Conservation (phyloP, 768 basidiomycete genomes). For the Sutorius australiensis region DNA sequence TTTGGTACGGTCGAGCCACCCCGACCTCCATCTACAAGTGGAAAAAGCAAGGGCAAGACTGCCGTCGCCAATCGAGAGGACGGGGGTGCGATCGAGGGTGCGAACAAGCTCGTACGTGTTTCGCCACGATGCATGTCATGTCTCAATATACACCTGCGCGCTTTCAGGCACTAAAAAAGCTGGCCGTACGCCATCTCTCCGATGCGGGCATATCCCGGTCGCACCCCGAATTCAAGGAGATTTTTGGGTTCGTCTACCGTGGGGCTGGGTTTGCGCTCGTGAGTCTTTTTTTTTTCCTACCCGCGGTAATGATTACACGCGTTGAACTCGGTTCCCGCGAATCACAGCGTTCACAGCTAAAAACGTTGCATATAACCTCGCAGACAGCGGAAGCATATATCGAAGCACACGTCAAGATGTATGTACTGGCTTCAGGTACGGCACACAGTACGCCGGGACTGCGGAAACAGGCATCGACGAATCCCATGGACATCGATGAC, state of each 20-base stretch:
- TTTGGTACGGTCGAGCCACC: conserved; percentile 26
- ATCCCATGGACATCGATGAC: conserved; percentile 7
- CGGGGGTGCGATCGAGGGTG: conserved; percentile 42
- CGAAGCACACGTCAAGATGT: conserved; percentile 36
- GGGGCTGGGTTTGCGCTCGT: conserved; percentile 42
- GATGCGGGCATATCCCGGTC: conserved; percentile 33
- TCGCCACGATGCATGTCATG: not conserved
- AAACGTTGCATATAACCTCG: conserved; percentile 20
- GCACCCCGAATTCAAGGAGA: conserved; percentile 39
- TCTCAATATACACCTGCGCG: not conserved
- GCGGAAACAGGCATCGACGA: not conserved
- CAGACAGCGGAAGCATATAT: conserved; percentile 32
- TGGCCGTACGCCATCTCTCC: conserved; percentile 32
- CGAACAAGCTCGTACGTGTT: conserved; percentile 56
- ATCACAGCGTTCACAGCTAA: conserved; percentile 30
- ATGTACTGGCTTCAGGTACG: conserved; percentile 18
- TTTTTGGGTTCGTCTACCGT: conserved; percentile 38
- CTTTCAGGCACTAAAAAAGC: conserved; percentile 38
- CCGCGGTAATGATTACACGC: not conserved
- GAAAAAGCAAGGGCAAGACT: conserved; percentile 39
- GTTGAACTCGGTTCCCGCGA: not conserved
- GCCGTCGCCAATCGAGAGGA: conserved; percentile 26
- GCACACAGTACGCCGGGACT: not conserved
- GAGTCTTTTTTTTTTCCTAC: conserved; percentile 9
- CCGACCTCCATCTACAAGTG: conserved; percentile 13